phyloP scores from a whole-genome alignment of 805 yeast species.

The Tetrapisispora nanseiensis region DNA sequence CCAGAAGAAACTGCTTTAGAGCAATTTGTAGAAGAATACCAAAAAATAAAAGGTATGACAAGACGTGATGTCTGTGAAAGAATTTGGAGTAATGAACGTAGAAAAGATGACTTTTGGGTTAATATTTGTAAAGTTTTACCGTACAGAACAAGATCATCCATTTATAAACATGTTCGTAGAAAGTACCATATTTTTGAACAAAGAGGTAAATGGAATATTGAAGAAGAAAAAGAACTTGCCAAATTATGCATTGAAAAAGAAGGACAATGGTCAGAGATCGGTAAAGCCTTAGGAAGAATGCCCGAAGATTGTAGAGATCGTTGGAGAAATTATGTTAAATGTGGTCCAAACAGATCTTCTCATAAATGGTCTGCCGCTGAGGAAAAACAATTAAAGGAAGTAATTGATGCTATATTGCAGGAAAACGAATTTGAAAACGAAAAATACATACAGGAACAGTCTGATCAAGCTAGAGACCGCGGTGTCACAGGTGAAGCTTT shows the following conservation, averaged over 20 bases:
- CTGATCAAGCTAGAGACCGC: constrained; percentile 3
- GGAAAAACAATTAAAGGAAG: constrained; percentile 50
- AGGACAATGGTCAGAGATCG: constrained; percentile 85
- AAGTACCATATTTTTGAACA: constrained; percentile 79
- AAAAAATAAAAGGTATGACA: constrained; percentile 49
- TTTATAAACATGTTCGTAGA: constrained; percentile 87
- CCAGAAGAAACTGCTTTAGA: constrained; percentile 66
- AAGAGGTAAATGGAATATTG: constrained; percentile 83
- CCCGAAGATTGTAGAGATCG: constrained; percentile 97
- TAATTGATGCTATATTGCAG: constrained; percentile 42
- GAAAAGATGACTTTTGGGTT: constrained; percentile 88
- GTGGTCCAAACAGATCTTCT: constrained; percentile 66
- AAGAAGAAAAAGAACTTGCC: constrained; percentile 63
- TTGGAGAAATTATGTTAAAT: constrained; percentile 91
- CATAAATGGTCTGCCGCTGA: constrained; percentile 76
- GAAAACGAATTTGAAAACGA: constrained; percentile 15
- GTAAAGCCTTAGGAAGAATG: constrained; percentile 76
- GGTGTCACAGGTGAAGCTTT: constrained; percentile 9
- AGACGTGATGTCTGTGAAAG: constrained; percentile 68
- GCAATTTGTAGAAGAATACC: constrained; percentile 59
- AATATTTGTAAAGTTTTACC: constrained; percentile 69
- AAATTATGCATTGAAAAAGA: constrained; percentile 55
- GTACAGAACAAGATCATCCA: constrained; percentile 75
- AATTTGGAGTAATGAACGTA: constrained; percentile 79
- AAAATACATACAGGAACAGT: constrained; percentile 10